phyloP scores from a whole-genome alignment of 1,284 basidiomycete species.

The Trichosporon coremiiforme region DNA sequence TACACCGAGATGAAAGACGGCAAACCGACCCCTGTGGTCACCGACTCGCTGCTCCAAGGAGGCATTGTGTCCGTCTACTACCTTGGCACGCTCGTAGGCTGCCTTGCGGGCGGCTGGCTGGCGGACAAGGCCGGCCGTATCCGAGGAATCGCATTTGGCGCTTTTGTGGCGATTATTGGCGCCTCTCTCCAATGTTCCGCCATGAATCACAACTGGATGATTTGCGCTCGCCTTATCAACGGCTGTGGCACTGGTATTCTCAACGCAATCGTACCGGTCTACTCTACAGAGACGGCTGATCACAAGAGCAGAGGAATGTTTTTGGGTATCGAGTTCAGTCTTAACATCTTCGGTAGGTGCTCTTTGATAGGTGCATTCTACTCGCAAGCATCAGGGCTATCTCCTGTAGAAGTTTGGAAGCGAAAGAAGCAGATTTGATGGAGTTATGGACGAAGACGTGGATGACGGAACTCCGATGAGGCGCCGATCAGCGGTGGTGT shows the following conservation, averaged over 20 bases:
- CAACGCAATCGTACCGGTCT: constrained; percentile 63
- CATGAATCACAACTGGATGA: constrained; percentile 64
- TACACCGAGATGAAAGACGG: constrained; percentile 34
- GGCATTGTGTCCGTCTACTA: constrained; percentile 45
- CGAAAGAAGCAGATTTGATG: no score
- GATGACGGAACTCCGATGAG: no score
- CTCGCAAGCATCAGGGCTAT: no score
- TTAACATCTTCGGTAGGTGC: constrained; percentile 27
- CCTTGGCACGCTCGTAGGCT: constrained; percentile 45
- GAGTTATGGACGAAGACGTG: no score
- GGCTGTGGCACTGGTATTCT: constrained; percentile 61
- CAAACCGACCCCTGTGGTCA: constrained; percentile 56
- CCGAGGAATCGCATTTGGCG: constrained; percentile 62
- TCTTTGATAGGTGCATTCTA: no score
- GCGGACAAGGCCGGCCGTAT: constrained; percentile 58
- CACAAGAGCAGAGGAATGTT: constrained; percentile 64
- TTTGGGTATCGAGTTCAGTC: constrained; percentile 60
- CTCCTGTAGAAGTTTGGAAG: no score
- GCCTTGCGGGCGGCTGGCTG: constrained; percentile 35
- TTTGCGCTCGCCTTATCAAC: constrained; percentile 61
- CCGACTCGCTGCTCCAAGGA: constrained; percentile 59
- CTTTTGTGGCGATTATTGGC: constrained; percentile 50
- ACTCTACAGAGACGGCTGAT: constrained; percentile 52
- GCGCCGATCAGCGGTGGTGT: no score
- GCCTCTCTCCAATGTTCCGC: constrained; percentile 67